Percentiles rank a stretch among this genome's conserved stretches.
Conservation (phyloP, 1,284 basidiomycete genomes). For the Wallemia mellicola region DNA sequence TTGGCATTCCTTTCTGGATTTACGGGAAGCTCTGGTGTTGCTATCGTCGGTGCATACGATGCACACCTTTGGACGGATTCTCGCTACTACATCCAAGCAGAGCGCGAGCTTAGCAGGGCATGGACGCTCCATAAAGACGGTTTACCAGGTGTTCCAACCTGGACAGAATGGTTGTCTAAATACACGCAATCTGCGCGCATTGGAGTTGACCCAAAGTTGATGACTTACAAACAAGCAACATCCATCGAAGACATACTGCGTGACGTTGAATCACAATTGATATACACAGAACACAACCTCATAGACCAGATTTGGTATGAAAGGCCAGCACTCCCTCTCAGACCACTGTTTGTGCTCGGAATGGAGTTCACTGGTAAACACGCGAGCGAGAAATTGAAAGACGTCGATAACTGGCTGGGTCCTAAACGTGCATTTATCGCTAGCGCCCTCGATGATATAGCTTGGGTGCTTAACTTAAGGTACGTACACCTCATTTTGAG, state of each 20-base stretch:
- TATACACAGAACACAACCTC: background rate
- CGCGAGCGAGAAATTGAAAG: background rate
- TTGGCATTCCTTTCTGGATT: conserved; percentile 29
- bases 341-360: background rate
- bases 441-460: conserved; percentile 36
- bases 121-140: background rate
- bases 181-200: conserved; percentile 75
- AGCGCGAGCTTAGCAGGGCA: conserved; percentile 10
- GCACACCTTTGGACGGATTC: conserved; percentile 26
- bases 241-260: background rate
- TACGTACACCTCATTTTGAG: conserved; percentile 23
- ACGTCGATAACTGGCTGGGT: conserved; percentile 6
- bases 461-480: conserved; percentile 64
- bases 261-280: background rate
- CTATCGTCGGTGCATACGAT: conserved; percentile 4
- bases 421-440: conserved; percentile 23
- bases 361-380: background rate
- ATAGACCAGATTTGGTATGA: background rate
- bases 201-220: conserved; percentile 50
- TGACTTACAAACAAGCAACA: conserved; percentile 13
- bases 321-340: background rate
- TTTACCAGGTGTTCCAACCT: background rate
- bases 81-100: conserved; percentile 41
- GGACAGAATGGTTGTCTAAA: conserved; percentile 6
- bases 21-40: conserved; percentile 56